Evolutionary conservation across 176 grass and related monocot species (phyloP), one percentile per base, ranked within the genome.

Genomic region (Leersia perrieri): DNA sequence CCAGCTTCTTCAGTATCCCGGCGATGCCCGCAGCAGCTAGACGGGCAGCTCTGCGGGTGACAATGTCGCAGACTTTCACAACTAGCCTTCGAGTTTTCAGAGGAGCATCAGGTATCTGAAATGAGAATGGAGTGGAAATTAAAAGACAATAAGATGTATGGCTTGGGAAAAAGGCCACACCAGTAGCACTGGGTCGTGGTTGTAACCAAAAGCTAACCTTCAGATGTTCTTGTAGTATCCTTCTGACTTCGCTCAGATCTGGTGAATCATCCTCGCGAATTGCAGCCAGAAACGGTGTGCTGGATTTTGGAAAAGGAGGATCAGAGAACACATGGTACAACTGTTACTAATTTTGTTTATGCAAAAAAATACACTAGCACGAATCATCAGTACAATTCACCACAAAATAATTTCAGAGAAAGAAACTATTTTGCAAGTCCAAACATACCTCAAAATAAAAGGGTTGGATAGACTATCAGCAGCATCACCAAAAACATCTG

Each of bases 201-300:
- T 28, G 8, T 2, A 67, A 79, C 29, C 27, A 27, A 28, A 55
- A 60, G 20, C 57, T 69, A 68, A 91, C 96, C 82, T 88, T 86
- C 29, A 96, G 79, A 75, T 67, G 83, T 88, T 96, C 90, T 77
- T 85, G 63, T 14, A 93, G 75, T 73, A 93, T 90, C 63, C 73
- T 91, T 79, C 68, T 72, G 40, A 99, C 97, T 85, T 96, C 84
- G 29, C 93, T 93, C 77, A 99, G 81, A 87, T 96, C 90, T 11
- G 63, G 84, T 72, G 97, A 95, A 79, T 90, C 88, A 66, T 99
- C 97, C 87, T 91, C 68, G 5, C 92, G 91, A 77, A 99, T 95
- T 58, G 76, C 86, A 29, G 89, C 89, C 85, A 99, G 88, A 70
- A 88, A 74, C 16, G 97, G 89, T 63, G 93, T 95, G 71, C 97